Evolutionary conservation across 2,329 filamentous ascomycete genomes (phyloP).

Genomic region (Cytospora mali): DNA sequence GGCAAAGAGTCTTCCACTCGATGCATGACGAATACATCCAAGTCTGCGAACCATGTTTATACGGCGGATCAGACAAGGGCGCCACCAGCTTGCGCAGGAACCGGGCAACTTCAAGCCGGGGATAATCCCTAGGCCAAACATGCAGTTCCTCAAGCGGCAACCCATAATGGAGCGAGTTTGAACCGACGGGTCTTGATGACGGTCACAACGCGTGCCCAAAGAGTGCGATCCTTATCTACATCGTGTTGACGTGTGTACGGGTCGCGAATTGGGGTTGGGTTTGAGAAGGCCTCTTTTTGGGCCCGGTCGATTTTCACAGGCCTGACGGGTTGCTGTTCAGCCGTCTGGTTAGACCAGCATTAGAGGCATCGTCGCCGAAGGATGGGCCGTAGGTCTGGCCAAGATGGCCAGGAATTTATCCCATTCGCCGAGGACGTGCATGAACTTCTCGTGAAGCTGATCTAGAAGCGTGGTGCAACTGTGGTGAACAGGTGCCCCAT

Average conservation of each 20-base stretch:
- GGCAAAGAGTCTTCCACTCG: background rate
- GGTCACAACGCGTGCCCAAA: background rate
- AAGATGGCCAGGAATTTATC: constrained; percentile 3
- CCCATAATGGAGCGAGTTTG: background rate
- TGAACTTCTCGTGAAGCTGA: constrained; percentile 14
- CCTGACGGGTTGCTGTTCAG: background rate
- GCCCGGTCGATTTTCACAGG: background rate
- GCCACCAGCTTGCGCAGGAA: background rate
- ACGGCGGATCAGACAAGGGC: background rate
- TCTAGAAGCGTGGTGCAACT: background rate
- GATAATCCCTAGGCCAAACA: constrained; percentile 1
- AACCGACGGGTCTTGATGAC: background rate
- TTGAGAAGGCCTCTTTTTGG: background rate
- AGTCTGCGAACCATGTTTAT: background rate
- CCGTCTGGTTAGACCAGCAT: background rate
- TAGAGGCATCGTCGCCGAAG: background rate
- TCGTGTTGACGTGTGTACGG: background rate
- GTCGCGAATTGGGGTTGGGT: background rate
- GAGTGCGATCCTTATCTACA: background rate
- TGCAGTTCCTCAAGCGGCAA: background rate
- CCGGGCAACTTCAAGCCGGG: background rate
- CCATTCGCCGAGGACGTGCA: constrained; percentile 16
- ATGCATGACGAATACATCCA: background rate
- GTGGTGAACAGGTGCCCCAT: too few relatives aligned
- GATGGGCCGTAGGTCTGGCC: background rate